Evolutionary conservation across 2,329 filamentous ascomycete genomes (phyloP), one percentile per base, ranked within the genome.

Genomic region (Didymella segeticola): DNA sequence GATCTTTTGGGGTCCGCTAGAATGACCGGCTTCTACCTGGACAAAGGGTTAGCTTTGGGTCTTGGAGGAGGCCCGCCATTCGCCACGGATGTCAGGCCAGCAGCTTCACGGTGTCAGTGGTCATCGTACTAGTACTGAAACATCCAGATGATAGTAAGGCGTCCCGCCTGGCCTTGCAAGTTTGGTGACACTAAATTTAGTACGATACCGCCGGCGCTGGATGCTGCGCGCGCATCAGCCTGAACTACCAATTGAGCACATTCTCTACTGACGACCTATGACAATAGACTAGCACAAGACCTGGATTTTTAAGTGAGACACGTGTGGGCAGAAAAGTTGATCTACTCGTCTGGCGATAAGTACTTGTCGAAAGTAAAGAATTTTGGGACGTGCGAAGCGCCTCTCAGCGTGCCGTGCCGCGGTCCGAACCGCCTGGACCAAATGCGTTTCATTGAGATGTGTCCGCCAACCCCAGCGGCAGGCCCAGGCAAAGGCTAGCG

Each of bases 261-360:
- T 8, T 19, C 8, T 11, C 17, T 4, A 10, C 9, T 53, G 10
- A 8, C 4, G 2, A 26, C 6, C 27, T 15, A 43, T 53, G n/a
- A n/a, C n/a, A n/a, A n/a, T n/a, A n/a, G n/a, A 48, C 38, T 33
- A 43, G 43, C 43, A 53, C 19, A 14, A 19, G 15, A 14, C 12
- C 7, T 20, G n/a, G 5, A 15, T 17, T 3, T 30, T 5, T 11
- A 14, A 1, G 3, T 29, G 6, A 25, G 11, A n/a, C n/a, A n/a
- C n/a, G n/a, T n/a, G n/a, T n/a, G n/a, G n/a, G n/a, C n/a, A n/a
- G n/a, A n/a, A n/a, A 15, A 14, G 2, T 9, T 5, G 5, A 11
- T 15, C 25, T 27, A 5, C 15, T 11, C 20, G 23, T 19, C 14
- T 6, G 2, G 19, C 19, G 19, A 36, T 11, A 2, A 9, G 3